phyloP scores from a whole-genome alignment of 176 grass and related monocot species.

The Zizania latifolia region DNA sequence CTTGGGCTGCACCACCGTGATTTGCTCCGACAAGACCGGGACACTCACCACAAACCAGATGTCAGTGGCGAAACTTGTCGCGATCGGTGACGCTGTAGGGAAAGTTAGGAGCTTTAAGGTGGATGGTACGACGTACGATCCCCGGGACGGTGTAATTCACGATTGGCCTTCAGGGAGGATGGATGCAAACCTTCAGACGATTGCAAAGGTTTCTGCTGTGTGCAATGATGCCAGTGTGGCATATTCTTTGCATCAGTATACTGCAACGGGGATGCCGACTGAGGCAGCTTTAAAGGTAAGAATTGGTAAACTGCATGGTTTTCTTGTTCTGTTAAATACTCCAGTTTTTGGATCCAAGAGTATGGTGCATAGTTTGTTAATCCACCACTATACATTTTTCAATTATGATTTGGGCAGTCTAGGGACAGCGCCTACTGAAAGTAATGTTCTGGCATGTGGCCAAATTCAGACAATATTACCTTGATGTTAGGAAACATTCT shows the following conservation, averaged over 20 bases:
- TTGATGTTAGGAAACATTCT: neutral
- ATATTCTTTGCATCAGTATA: constrained; percentile 56
- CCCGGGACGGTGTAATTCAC: constrained; percentile 64
- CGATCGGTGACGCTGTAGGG: constrained; percentile 27
- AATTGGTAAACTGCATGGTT: neutral
- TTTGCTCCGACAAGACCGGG: constrained; percentile 92
- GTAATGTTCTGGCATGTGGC: constrained; percentile 2
- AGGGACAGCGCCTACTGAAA: neutral
- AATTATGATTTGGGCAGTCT: neutral
- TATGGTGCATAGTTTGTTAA: neutral
- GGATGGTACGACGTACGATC: constrained; percentile 83
- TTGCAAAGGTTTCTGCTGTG: constrained; percentile 78
- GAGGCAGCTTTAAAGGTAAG: constrained; percentile 92
- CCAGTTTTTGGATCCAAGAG: neutral
- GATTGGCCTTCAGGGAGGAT: constrained; percentile 50
- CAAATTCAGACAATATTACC: neutral
- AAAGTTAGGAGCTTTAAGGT: constrained; percentile 67
- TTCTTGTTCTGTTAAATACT: neutral
- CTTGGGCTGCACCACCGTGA: constrained; percentile 89
- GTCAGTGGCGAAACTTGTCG: constrained; percentile 69
- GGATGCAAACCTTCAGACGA: constrained; percentile 72
- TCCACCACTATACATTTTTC: neutral
- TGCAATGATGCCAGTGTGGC: constrained; percentile 80
- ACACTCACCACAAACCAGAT: constrained; percentile 95
- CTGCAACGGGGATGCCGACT: constrained; percentile 78